Percentiles rank a stretch among this genome's conserved stretches.
These are phyloP conservation scores for Kappamyces sp. DNA, from an alignment of 192 early-diverging fungal species.

Conservation along the genomic window DNA sequence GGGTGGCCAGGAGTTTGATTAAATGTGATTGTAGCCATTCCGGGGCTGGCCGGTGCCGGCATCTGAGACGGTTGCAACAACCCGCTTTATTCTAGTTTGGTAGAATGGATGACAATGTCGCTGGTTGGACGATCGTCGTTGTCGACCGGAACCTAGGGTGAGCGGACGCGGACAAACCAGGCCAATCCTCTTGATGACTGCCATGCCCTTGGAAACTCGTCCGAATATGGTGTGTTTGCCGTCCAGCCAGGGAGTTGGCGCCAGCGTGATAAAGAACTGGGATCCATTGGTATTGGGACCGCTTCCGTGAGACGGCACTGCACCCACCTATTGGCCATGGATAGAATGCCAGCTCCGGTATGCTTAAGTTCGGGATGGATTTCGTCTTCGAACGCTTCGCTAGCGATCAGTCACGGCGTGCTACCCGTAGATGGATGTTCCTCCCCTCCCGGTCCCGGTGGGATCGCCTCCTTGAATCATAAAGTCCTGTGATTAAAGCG, in stretches of 20 bases:
- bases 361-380: constrained; percentile 69
- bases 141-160: constrained; percentile 2
- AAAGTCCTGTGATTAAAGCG: constrained; percentile 58
- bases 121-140: constrained; percentile 1
- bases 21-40: too few relatives aligned
- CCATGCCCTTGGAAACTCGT: constrained; percentile 73
- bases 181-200: constrained; percentile 74
- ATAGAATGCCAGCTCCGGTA: constrained; percentile 81
- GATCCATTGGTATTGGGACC: constrained; percentile 51
- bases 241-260: constrained; percentile 87
- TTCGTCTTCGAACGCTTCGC: constrained; percentile 81
- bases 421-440: constrained; percentile 77
- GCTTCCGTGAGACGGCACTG: constrained; percentile 41
- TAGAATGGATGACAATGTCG: constrained; percentile 8
- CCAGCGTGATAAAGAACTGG: constrained; percentile 86
- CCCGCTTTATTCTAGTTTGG: too few relatives aligned
- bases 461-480: constrained; percentile 98
- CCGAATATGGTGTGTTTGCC: constrained; percentile 90
- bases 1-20: constrained; percentile 5
- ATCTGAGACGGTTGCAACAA: too few relatives aligned
- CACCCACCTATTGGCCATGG: constrained; percentile 79
- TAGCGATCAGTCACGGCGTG: constrained; percentile 53
- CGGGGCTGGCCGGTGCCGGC: too few relatives aligned
- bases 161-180: constrained; percentile 32
- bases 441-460: constrained; percentile 87